A percentile compares a stretch with the other conserved stretches of the same genome.
These are phyloP conservation scores for Cutaneotrichosporon cyanovorans DNA, from an alignment of 1,284 basidiomycete genomes.

Conservation along the genomic window DNA sequence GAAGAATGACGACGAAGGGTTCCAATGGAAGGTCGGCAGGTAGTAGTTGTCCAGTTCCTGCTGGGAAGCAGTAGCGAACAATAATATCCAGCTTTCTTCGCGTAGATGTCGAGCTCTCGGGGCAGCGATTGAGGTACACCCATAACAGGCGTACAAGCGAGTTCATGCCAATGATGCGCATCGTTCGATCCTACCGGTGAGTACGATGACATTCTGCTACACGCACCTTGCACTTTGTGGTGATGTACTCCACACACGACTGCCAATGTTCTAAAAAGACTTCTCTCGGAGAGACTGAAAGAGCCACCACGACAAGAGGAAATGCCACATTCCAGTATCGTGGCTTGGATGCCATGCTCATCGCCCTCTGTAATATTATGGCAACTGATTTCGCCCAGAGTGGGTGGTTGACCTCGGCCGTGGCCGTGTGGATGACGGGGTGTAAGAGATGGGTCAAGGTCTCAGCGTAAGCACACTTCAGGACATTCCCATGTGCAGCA, in stretches of 20 bases:
- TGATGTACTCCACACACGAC: conserved; percentile 59
- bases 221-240: conserved; percentile 70
- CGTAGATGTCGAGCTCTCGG: conserved; percentile 71
- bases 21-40: conserved; percentile 70
- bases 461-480: conserved; percentile 83
- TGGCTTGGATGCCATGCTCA: conserved; percentile 79
- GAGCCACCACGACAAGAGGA: conserved; percentile 70
- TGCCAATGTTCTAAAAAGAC: conserved; percentile 79
- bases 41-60: conserved; percentile 57
- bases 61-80: conserved; percentile 71
- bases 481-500: conserved; percentile 70
- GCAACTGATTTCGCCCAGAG: conserved; percentile 88
- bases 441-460: conserved; percentile 71
- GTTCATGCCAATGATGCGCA: conserved; percentile 68
- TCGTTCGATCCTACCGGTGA: conserved; percentile 67
- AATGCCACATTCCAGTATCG: conserved; percentile 87
- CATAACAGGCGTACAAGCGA: conserved; percentile 77
- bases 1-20: conserved; percentile 68
- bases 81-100: conserved; percentile 69
- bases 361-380: conserved; percentile 72
- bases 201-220: conserved; percentile 9
- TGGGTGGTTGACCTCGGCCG: conserved; percentile 93
- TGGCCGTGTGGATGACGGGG: conserved; percentile 87
- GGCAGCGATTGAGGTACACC: conserved; percentile 90
- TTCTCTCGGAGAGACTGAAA: conserved; percentile 81